Evolutionary conservation across 192 early-diverging fungal genomes (phyloP), one percentile per base, ranked within the genome.

Genomic region (Coemansia sp.): DNA sequence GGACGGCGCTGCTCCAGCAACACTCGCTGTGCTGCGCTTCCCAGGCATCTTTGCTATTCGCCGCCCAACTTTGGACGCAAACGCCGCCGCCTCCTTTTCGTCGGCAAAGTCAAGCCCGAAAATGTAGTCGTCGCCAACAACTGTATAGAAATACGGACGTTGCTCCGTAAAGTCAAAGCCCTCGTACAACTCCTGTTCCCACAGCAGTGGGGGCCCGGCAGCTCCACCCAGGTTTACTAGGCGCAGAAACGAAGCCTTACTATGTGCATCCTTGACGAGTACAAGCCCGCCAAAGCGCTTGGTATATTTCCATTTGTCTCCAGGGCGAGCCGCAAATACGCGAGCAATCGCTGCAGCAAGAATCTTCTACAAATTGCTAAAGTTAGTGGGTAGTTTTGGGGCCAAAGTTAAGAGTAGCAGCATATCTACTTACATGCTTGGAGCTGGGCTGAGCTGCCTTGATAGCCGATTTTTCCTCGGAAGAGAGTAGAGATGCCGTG

Each of bases 101-200:
- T 90, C 85, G 9, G 84, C 83, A 73, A 90, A 92, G 7, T 87
- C 88, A n/a, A 92, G 79, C 15, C 86, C 90, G 43, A 88, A 86
- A 23, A 85, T 63, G 49, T 85, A 83, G 67, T 86, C 81, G 79
- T 90, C 89, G 19, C 86, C 83, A 24, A 84, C 76, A 71, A 92
- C 87, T 17, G 88, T 88, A 59, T 86, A 87, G 63, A 92, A 92
- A 65, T 84, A 90, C 9, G 86, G 83, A 15, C 72, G 53, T 37
- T 88, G 85, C 55, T 86, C 78, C 7, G 61, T 67, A 66, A 87
- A 88, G 43, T 88, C 84, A 78, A 92, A 90, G 49, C 83, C 84
- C 63, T 87, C 75, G 69, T 89, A 90, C 9, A 92, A 64, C 73
- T 92, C 90, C 69, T 92, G 90, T 66, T 92, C 90, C 90, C 90